Percentiles rank a stretch among this genome's conserved stretches.
Conservation (phyloP, 768 basidiomycete genomes). For the Naganishia onofrii region DNA sequence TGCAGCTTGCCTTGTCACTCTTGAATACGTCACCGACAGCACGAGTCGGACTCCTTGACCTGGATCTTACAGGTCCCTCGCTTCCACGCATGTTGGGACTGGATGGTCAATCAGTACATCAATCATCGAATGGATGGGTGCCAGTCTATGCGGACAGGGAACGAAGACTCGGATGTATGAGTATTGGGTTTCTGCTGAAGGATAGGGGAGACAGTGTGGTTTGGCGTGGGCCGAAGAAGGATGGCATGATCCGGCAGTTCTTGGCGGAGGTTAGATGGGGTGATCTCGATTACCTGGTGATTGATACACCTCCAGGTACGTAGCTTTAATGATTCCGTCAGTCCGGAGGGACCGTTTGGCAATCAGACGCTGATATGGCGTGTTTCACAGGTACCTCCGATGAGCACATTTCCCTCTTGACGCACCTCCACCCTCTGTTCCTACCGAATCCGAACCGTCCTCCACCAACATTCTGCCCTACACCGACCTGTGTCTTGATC, state of each 20-base stretch:
- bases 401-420: constrained; percentile 91
- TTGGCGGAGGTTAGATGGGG: constrained; percentile 93
- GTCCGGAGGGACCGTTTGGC: too few relatives aligned
- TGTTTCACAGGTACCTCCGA: constrained; percentile 88
- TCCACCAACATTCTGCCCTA: constrained; percentile 57
- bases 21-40: constrained; percentile 63
- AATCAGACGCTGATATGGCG: background rate
- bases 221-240: constrained; percentile 98
- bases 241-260: constrained; percentile 96
- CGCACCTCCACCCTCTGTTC: constrained; percentile 81
- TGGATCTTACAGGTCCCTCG: constrained; percentile 91
- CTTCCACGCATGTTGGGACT: constrained; percentile 92
- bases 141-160: constrained; percentile 90
- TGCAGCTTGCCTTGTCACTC: constrained; percentile 85
- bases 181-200: constrained; percentile 89
- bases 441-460: constrained; percentile 44
- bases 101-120: constrained; percentile 76
- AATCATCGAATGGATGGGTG: constrained; percentile 94
- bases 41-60: constrained; percentile 83
- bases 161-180: constrained; percentile 83
- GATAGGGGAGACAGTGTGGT: constrained; percentile 89
- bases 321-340: constrained; percentile 10
- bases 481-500: constrained; percentile 74
- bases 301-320: constrained; percentile 95
- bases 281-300: constrained; percentile 82